A percentile compares a stretch with the other conserved stretches of the same genome.
Evolutionary conservation across 257 asterid genomes (phyloP).

Genomic region (Solanum sejunctum): DNA sequence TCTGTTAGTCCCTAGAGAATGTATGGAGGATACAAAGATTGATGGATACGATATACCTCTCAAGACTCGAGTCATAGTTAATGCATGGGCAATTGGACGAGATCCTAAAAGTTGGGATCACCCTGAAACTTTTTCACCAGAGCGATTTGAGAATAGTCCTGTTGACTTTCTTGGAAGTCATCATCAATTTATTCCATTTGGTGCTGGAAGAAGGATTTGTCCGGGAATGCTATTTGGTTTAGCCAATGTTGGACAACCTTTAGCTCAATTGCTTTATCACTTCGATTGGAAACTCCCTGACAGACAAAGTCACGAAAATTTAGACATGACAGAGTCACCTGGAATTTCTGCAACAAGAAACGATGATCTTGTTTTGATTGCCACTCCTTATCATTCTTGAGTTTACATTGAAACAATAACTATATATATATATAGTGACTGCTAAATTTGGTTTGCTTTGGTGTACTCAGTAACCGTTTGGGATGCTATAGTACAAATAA

Average conservation of each 20-base stretch:
- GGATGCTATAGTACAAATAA: neutral
- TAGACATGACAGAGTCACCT: neutral
- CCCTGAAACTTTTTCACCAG: conserved; percentile 5
- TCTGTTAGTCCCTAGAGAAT: conserved; percentile 7
- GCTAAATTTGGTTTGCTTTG: neutral
- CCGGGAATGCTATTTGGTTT: conserved; percentile 5
- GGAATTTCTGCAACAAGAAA: conserved; percentile 2
- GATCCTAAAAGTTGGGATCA: conserved; percentile 10
- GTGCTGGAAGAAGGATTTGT: conserved; percentile 8
- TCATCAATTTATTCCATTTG: conserved; percentile 11
- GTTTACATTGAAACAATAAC: neutral
- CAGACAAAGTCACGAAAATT: neutral
- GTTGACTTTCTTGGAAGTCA: conserved; percentile 4
- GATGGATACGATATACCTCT: neutral
- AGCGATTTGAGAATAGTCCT: conserved; percentile 6
- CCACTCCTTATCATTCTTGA: neutral
- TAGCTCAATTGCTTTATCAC: conserved; percentile 6
- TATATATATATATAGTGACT: too few species aligned
- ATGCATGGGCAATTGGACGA: conserved; percentile 15
- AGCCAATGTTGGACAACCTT: conserved; percentile 1
- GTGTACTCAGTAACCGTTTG: neutral
- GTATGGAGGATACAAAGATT: conserved; percentile 5
- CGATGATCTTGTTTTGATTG: conserved; percentile 3
- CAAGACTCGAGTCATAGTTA: conserved; percentile 6
- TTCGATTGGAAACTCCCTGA: conserved; percentile 12